phyloP scores from a whole-genome alignment of 352 stramenopile genomes.

The Phytophthora pinifolia region DNA sequence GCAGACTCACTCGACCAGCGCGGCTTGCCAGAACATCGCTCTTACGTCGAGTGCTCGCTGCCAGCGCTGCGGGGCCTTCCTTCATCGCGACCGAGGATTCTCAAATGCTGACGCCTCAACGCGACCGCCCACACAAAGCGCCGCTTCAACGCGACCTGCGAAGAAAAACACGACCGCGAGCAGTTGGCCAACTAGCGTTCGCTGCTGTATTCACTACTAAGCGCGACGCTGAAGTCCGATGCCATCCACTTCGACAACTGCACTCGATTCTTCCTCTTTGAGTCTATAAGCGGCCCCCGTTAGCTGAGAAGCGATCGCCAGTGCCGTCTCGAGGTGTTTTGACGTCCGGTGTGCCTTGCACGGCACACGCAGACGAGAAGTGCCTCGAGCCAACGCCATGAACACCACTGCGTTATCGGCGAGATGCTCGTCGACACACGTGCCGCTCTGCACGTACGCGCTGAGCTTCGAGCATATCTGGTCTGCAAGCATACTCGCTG shows the following conservation, averaged over 20 bases:
- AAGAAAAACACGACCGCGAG: background rate
- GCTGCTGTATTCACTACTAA: background rate
- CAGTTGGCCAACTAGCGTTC: background rate
- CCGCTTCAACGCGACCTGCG: constrained; percentile 7
- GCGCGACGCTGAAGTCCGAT: constrained; percentile 27
- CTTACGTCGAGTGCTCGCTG: constrained; percentile 24
- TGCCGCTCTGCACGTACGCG: constrained; percentile 38
- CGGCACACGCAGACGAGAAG: constrained; percentile 54
- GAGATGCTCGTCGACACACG: constrained; percentile 74
- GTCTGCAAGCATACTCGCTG: constrained; percentile 38
- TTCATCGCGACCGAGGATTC: constrained; percentile 18
- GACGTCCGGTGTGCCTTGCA: constrained; percentile 43
- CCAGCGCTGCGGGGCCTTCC: constrained; percentile 17
- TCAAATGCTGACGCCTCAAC: constrained; percentile 3
- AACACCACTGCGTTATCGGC: constrained; percentile 72
- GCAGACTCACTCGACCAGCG: constrained; percentile 52
- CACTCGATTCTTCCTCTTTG: constrained; percentile 39
- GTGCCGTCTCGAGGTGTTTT: constrained; percentile 57
- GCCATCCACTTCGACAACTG: constrained; percentile 51
- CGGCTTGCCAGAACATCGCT: constrained; percentile 20
- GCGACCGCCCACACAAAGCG: constrained; percentile 12
- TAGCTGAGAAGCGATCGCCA: constrained; percentile 40
- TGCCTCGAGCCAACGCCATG: constrained; percentile 60
- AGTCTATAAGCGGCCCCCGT: constrained; percentile 42
- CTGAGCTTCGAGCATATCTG: constrained; percentile 36